Evolutionary conservation across 352 stramenopile genomes (phyloP).

Genomic region (Pythium apleroticum): DNA sequence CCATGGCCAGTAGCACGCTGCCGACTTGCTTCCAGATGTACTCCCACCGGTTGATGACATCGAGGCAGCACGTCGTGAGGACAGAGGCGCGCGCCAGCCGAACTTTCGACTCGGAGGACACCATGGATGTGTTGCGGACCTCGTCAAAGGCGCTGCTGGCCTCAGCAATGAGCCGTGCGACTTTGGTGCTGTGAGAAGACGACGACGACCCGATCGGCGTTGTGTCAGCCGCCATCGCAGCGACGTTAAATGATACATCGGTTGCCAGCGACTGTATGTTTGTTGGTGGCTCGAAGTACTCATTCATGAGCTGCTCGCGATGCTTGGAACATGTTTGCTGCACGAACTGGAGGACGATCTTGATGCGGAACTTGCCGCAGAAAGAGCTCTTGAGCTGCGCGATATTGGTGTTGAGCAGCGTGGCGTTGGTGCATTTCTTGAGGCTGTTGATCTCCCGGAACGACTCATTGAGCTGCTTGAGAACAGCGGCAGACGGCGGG

Average conservation of each 20-base stretch:
- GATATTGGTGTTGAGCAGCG: constrained; percentile 67
- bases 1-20: constrained; percentile 45
- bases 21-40: constrained; percentile 55
- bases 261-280: constrained; percentile 37
- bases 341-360: constrained; percentile 63
- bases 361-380: constrained; percentile 59
- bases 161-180: constrained; percentile 45
- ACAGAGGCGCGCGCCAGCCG: constrained; percentile 47
- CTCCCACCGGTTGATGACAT: constrained; percentile 52
- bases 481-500: constrained; percentile 35
- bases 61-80: constrained; percentile 42
- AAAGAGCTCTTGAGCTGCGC: constrained; percentile 58
- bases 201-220: not conserved
- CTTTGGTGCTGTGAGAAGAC: constrained; percentile 31
- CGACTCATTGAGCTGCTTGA: constrained; percentile 61
- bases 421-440: constrained; percentile 63
- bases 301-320: constrained; percentile 43
- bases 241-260: constrained; percentile 24
- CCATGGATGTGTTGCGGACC: constrained; percentile 62
- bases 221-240: constrained; percentile 1
- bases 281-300: constrained; percentile 66
- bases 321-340: constrained; percentile 38
- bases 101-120: constrained; percentile 74
- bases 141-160: constrained; percentile 52
- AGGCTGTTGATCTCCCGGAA: constrained; percentile 70